phyloP scores from a whole-genome alignment of 768 basidiomycete genomes.

The Tephrocybe sp. region DNA sequence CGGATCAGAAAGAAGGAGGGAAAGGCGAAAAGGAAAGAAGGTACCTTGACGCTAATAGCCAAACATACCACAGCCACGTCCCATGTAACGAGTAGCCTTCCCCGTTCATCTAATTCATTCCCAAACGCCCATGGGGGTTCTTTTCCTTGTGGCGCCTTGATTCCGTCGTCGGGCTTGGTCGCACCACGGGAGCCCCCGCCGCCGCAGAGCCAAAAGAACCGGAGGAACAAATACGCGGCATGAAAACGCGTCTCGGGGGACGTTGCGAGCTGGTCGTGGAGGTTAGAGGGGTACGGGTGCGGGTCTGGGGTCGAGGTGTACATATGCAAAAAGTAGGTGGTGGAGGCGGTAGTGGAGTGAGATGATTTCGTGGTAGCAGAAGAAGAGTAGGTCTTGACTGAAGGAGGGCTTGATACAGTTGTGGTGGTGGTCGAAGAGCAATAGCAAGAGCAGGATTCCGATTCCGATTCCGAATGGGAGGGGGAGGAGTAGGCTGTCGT shows the following conservation, averaged over 20 bases:
- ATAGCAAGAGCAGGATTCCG: too few species aligned
- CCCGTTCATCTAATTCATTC: constrained; percentile 20
- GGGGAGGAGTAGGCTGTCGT: too few species aligned
- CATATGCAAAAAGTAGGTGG: constrained; percentile 10
- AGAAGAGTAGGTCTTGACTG: too few species aligned
- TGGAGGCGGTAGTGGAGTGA: constrained; percentile 10
- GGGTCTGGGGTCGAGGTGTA: constrained; percentile 9
- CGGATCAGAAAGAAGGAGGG: not conserved
- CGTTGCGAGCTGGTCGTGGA: constrained; percentile 53
- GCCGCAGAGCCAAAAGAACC: constrained; percentile 50
- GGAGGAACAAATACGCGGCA: constrained; percentile 58
- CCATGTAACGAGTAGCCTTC: constrained; percentile 46
- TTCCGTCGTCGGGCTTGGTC: too few species aligned
- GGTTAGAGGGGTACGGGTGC: constrained; percentile 23
- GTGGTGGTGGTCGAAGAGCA: too few species aligned
- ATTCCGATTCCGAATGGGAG: too few species aligned
- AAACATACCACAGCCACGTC: constrained; percentile 59
- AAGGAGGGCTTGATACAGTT: too few species aligned
- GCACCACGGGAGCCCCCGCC: too few species aligned
- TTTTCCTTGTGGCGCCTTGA: too few species aligned
- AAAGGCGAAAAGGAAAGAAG: not conserved
- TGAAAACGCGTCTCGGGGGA: constrained; percentile 66
- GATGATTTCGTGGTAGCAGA: too few species aligned
- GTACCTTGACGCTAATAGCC: constrained; percentile 62
- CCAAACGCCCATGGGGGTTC: not conserved